phyloP scores from a whole-genome alignment of 129 eudicot species.

The Smallanthus sonchifolius region DNA sequence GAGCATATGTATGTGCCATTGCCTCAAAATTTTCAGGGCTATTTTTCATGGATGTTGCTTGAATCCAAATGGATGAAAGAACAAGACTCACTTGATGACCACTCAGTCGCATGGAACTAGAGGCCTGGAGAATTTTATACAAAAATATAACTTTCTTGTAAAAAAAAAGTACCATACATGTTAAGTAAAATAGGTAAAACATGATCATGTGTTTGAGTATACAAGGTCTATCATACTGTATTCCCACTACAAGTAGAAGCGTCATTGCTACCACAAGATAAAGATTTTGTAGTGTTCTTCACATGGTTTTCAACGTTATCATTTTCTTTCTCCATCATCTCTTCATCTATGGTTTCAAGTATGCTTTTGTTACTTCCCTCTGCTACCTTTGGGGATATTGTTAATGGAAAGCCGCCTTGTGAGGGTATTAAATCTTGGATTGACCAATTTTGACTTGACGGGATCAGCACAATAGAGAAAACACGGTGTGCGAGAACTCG shows the following conservation, averaged over 20 bases:
- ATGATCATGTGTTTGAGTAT: not conserved
- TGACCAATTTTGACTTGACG: constrained; percentile 42
- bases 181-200: not conserved
- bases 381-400: constrained; percentile 12
- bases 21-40: constrained; percentile 66
- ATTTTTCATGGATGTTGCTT: constrained; percentile 53
- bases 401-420: constrained; percentile 16
- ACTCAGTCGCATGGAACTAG: constrained; percentile 58
- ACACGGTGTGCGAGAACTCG: constrained; percentile 63
- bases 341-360: constrained; percentile 16
- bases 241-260: constrained; percentile 40
- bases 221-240: constrained; percentile 36
- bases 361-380: constrained; percentile 23
- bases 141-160: not conserved
- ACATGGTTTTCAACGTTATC: constrained; percentile 11
- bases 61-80: constrained; percentile 85
- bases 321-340: constrained; percentile 22
- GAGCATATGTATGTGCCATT: constrained; percentile 65
- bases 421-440: constrained; percentile 8
- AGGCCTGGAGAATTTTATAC: constrained; percentile 28
- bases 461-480: constrained; percentile 35
- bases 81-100: constrained; percentile 83
- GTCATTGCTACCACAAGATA: constrained; percentile 41
- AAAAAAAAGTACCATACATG: not conserved
- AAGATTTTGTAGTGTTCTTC: not conserved